These are phyloP conservation scores for Xylaria sp. DNA, from an alignment of 2,329 filamentous ascomycete genomes.

Conservation along the genomic window DNA sequence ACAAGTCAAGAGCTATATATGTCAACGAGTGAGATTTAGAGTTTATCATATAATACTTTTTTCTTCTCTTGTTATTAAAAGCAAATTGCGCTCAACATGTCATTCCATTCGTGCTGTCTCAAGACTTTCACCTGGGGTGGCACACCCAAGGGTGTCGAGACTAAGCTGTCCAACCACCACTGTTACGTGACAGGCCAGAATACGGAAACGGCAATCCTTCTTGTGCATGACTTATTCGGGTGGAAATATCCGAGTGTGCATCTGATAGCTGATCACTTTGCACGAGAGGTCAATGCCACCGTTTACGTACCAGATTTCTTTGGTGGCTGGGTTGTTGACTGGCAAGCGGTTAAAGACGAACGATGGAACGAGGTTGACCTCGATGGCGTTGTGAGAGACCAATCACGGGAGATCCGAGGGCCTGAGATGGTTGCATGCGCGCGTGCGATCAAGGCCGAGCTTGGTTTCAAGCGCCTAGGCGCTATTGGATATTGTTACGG, in stretches of 20 bases:
- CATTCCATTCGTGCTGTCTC: constrained; percentile 48
- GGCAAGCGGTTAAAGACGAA: constrained; percentile 45
- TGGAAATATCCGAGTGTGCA: constrained; percentile 59
- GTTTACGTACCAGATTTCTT: constrained; percentile 58
- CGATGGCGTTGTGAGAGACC: constrained; percentile 49
- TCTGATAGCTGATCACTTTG: constrained; percentile 60
- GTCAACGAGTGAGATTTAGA: neutral
- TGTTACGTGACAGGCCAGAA: constrained; percentile 53
- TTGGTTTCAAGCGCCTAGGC: constrained; percentile 51
- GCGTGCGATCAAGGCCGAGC: constrained; percentile 46
- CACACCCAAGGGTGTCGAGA: constrained; percentile 52
- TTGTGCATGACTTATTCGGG: constrained; percentile 56
- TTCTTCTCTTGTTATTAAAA: neutral
- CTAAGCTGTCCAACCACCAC: constrained; percentile 51
- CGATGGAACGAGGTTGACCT: constrained; percentile 54
- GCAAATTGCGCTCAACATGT: neutral
- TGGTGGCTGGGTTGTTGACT: constrained; percentile 51
- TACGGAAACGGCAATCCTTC: constrained; percentile 50
- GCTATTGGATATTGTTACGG: constrained; percentile 60
- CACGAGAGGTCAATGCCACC: constrained; percentile 56
- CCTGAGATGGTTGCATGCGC: constrained; percentile 53
- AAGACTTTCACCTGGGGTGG: constrained; percentile 57
- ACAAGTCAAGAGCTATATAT: neutral
- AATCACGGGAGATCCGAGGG: constrained; percentile 54
- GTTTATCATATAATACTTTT: neutral